These are phyloP conservation scores for Metschnikowia santaceciliae DNA, from an alignment of 805 yeast genomes.

Conservation along the genomic window DNA sequence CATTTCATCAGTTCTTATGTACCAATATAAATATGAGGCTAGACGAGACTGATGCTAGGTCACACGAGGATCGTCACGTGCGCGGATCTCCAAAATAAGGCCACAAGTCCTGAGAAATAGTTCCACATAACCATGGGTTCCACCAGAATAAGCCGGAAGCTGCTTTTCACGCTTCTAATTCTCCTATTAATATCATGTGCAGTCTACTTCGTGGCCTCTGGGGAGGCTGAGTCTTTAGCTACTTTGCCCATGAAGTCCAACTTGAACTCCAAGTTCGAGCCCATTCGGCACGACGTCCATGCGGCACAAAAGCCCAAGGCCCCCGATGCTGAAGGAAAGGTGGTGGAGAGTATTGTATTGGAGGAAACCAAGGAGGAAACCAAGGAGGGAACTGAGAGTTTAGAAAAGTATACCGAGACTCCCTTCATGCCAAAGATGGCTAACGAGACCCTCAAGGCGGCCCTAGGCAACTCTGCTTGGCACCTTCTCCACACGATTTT, in stretches of 20 bases:
- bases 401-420: constrained; percentile 25
- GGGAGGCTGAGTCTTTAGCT: constrained; percentile 11
- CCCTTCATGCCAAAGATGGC: constrained; percentile 94
- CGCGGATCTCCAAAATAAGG: background rate
- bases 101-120: background rate
- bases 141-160: constrained; percentile 10
- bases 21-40: no score
- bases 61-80: background rate
- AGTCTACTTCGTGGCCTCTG: constrained; percentile 17
- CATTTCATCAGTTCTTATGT: no score
- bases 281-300: background rate
- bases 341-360: background rate
- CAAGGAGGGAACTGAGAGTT: background rate
- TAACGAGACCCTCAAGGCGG: constrained; percentile 76
- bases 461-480: constrained; percentile 91
- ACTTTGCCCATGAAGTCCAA: constrained; percentile 1
- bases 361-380: background rate
- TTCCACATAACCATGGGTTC: background rate
- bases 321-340: background rate
- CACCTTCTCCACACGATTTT: constrained; percentile 82
- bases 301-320: background rate
- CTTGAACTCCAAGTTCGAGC: background rate
- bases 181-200: constrained; percentile 15
- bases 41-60: background rate
- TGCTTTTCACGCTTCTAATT: constrained; percentile 12